These are phyloP conservation scores for Coccomyxa sp. DNA, from an alignment of 139 green algal genomes.

Conservation along the genomic window DNA sequence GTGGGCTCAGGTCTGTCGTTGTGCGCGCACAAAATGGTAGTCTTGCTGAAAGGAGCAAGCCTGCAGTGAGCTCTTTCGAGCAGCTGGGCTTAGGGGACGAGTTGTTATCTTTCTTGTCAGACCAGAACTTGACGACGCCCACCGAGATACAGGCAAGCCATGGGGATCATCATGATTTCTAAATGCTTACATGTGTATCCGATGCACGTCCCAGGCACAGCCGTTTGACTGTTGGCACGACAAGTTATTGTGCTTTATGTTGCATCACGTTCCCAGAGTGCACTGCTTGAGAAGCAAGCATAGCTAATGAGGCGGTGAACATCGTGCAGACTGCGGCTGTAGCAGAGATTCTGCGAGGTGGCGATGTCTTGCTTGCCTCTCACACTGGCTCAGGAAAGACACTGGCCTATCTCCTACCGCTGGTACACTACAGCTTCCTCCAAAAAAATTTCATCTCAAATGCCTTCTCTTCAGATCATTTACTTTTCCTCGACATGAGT, in stretches of 20 bases:
- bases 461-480: no score
- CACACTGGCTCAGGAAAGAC: constrained; percentile 96
- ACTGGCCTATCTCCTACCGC: constrained; percentile 90
- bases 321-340: constrained; percentile 63
- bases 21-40: background rate
- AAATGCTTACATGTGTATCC: background rate
- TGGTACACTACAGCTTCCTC: constrained; percentile 44
- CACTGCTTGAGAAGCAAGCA: background rate
- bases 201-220: background rate
- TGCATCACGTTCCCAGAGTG: background rate
- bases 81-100: constrained; percentile 12
- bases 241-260: background rate
- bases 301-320: no score
- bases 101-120: constrained; percentile 47
- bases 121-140: constrained; percentile 53
- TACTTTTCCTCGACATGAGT: background rate
- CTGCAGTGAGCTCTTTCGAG: background rate
- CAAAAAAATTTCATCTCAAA: no score
- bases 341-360: constrained; percentile 52
- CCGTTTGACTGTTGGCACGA: background rate
- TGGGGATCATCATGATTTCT: background rate
- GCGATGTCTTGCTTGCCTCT: constrained; percentile 77
- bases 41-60: background rate
- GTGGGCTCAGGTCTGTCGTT: background rate
- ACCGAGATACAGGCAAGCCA: constrained; percentile 82